phyloP scores from a whole-genome alignment of 768 basidiomycete genomes.

The Exidia glandulosa region DNA sequence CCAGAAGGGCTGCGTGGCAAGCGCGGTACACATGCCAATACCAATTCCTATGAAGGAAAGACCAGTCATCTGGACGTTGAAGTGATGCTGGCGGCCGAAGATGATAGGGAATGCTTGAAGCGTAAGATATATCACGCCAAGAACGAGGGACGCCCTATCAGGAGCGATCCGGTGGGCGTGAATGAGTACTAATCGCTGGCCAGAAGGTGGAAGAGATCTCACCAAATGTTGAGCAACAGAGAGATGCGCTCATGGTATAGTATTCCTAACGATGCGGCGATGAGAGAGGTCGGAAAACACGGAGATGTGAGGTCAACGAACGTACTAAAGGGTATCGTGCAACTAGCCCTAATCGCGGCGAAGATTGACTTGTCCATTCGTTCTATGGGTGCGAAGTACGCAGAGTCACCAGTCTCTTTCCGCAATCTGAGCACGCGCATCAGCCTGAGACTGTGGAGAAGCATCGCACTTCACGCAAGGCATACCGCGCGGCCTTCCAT shows the following conservation, averaged over 20 bases:
- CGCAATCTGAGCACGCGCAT: no score
- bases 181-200: not conserved
- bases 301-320: slow-evolving; percentile 2
- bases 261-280: no score
- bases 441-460: not conserved
- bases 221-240: slow-evolving; percentile 61
- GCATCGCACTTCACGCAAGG: not conserved
- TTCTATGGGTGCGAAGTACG: slow-evolving; percentile 54
- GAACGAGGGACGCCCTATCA: slow-evolving; percentile 11
- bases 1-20: slow-evolving; percentile 19
- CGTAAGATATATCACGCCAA: slow-evolving; percentile 37
- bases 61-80: slow-evolving; percentile 39
- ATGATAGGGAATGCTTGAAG: slow-evolving; percentile 51
- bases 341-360: slow-evolving; percentile 42
- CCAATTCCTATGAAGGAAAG: slow-evolving; percentile 42
- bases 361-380: slow-evolving; percentile 31
- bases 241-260: slow-evolving; percentile 66
- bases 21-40: slow-evolving; percentile 30
- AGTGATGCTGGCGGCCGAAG: slow-evolving; percentile 35
- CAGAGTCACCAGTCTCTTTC: slow-evolving; percentile 38
- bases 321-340: slow-evolving; percentile 64
- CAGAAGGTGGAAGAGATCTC: slow-evolving; percentile 19
- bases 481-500: slow-evolving; percentile 45
- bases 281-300: slow-evolving; percentile 14
- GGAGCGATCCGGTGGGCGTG: slow-evolving; percentile 10